These are phyloP conservation scores for Spirogloea muscicola DNA, from an alignment of 139 green algal genomes.

Conservation along the genomic window DNA sequence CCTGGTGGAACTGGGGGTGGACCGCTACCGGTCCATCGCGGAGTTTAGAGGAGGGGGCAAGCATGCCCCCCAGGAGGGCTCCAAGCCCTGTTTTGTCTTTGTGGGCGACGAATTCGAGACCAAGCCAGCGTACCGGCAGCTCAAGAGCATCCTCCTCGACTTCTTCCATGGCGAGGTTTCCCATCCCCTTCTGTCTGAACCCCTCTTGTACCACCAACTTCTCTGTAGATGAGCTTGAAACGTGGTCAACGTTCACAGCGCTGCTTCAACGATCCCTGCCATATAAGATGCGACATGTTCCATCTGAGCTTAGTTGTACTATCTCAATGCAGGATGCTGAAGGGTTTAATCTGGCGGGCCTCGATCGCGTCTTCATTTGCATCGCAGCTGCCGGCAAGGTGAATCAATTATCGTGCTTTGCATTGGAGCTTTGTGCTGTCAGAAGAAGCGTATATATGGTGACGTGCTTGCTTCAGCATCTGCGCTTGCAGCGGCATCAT, in stretches of 20 bases:
- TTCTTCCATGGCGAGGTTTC: constrained; percentile 33
- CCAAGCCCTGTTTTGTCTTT: constrained; percentile 47
- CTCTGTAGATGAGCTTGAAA: not conserved
- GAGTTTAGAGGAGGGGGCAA: constrained; percentile 16
- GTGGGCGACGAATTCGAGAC: constrained; percentile 38
- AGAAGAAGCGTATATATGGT: no score
- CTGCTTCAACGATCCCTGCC: not conserved
- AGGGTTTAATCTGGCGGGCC: constrained; percentile 24
- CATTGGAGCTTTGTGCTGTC: no score
- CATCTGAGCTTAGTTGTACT: not conserved
- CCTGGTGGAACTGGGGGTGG: constrained; percentile 53
- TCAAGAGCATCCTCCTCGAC: constrained; percentile 42
- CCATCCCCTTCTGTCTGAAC: not conserved
- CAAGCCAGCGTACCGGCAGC: not conserved
- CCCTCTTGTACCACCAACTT: not conserved
- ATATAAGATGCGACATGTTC: not conserved
- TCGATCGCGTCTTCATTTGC: constrained; percentile 40
- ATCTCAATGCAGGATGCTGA: constrained; percentile 12
- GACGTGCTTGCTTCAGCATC: no score
- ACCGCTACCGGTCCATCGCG: constrained; percentile 11
- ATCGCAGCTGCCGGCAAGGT: constrained; percentile 4
- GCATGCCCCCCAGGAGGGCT: constrained; percentile 28
- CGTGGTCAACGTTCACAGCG: not conserved
- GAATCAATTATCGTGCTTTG: no score
- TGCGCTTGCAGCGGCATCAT: no score